Percentiles rank a stretch among this genome's conserved stretches.
Evolutionary conservation across 78 protist species (phyloP).

Genomic region (Dictyostelium capitatum): DNA sequence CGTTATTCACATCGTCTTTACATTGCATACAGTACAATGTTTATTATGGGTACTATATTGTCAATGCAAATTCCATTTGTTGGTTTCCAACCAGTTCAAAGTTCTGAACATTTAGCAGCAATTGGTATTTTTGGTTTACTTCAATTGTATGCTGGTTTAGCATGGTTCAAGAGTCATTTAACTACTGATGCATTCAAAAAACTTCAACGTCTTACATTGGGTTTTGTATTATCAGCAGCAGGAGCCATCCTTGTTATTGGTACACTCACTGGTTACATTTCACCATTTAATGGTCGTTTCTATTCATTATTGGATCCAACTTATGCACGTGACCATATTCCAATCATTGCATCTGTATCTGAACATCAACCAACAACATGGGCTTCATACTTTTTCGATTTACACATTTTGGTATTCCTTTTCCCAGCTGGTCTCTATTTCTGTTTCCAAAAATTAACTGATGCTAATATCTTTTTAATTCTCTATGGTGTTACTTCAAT

Average conservation of each 20-base stretch:
- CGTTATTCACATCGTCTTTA: slow-evolving; percentile 91
- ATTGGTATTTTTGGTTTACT: slow-evolving; percentile 93
- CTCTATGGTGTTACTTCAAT: slow-evolving; percentile 92
- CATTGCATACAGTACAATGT: slow-evolving; percentile 95
- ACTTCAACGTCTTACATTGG: slow-evolving; percentile 49
- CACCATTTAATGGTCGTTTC: slow-evolving; percentile 97
- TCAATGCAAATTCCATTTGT: slow-evolving; percentile 95
- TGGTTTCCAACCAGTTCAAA: slow-evolving; percentile 95
- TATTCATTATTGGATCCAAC: slow-evolving; percentile 96
- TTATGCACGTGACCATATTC: slow-evolving; percentile 97
- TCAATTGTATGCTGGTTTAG: slow-evolving; percentile 82
- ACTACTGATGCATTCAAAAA: slow-evolving; percentile 28
- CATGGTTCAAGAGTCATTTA: slow-evolving; percentile 75
- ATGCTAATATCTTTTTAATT: slow-evolving; percentile 92
- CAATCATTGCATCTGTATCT: slow-evolving; percentile 99
- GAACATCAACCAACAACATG: slow-evolving; percentile 99
- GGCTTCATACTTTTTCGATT: slow-evolving; percentile 97
- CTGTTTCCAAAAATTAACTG: slow-evolving; percentile 92
- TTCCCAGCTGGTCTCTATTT: slow-evolving; percentile 96
- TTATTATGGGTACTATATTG: slow-evolving; percentile 91
- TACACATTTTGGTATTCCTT: slow-evolving; percentile 93
- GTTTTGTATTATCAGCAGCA: slow-evolving; percentile 56
- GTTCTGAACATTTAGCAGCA: slow-evolving; percentile 98
- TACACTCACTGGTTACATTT: slow-evolving; percentile 85
- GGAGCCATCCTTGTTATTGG: slow-evolving; percentile 75